Conservation (phyloP, 2,329 filamentous ascomycete species). For the Emydomyces testavorans region DNA sequence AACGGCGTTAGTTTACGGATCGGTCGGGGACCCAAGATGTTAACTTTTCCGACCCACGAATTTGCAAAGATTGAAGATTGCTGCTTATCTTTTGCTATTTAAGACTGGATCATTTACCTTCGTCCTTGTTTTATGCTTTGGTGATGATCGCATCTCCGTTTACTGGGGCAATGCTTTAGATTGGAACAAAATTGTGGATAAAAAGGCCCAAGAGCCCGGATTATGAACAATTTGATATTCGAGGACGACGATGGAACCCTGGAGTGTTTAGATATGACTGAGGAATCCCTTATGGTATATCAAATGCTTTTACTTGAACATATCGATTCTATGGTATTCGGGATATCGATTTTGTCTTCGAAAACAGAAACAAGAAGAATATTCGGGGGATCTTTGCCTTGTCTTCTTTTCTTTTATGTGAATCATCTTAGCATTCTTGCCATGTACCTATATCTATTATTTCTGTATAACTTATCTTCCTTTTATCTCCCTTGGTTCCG, state of each 20-base stretch:
- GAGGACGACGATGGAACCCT: neutral
- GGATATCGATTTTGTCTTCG: neutral
- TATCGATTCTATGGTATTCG: neutral
- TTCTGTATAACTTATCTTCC: conserved; percentile 9
- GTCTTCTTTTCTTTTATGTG: neutral
- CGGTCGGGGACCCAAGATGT: neutral
- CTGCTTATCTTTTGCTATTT: conserved; percentile 1
- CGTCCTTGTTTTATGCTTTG: neutral
- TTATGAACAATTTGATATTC: neutral
- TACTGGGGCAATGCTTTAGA: neutral
- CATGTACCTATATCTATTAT: conserved; percentile 12
- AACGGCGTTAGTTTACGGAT: neutral
- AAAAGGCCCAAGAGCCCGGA: neutral
- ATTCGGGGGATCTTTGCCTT: neutral
- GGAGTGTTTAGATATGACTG: conserved; percentile 1
- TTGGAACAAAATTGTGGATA: conserved; percentile 7
- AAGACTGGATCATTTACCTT: conserved; percentile 2
- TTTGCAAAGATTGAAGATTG: neutral
- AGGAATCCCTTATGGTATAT: neutral
- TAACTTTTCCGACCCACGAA: neutral
- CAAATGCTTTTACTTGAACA: neutral
- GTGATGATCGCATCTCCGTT: neutral
- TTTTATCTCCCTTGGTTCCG: neutral
- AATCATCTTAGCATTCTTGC: neutral
- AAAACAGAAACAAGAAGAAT: neutral